Base-by-base conservation (phyloP, 1,139 yeast genomes). In the Candida pseudocylindracea region DNA sequence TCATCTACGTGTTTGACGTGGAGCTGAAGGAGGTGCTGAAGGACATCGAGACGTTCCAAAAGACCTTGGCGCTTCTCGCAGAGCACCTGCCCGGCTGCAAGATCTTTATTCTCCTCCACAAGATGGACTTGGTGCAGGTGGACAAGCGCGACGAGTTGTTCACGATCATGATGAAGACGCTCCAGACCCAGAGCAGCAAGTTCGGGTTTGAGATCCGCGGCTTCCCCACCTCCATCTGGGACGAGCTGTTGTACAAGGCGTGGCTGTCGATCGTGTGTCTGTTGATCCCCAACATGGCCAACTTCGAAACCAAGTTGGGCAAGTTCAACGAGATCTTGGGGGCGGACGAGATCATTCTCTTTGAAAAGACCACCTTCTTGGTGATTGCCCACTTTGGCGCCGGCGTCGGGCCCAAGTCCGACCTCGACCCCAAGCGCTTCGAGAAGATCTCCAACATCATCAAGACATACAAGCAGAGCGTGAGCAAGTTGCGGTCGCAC, bases 191-290 rank as follows among this genome's bases (percentile, higher is more conserved):
- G 12, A 75, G 93, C 9, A 63, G 68, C 37, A 81, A 81, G 26
- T 83, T 63, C 50, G 81, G 79, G 31, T 83, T 81, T 53, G 60
- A 69, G 36, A 57, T 83, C 31, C 67, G 68, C n/a, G 95, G 96
- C 8, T 85, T 83, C 48, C 88, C 95, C 7, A 88, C 98, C 0
- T 79, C 94, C 4, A 88, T 88, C 37, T 88, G 98, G 98, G 96
- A 88, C 52, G 98, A 88, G 51, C 73, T 92, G 45, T 60, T 88
- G 39, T 88, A 85, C 52, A 80, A 78, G 50, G 98, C 98, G 1
- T 88, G 99, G 99, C 79, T 94, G 4, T 79, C 75, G 35, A 88
- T 88, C 38, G 96, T 88, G 28, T 83, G 96, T 47, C 78, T 95
- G 2, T 61, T 88, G 42, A 85, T 88, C 37, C 96, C 98, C 8